Percentiles rank a stretch among this genome's conserved stretches.
Conservation (phyloP, 345 rosid species). For the Populus simonii region DNA sequence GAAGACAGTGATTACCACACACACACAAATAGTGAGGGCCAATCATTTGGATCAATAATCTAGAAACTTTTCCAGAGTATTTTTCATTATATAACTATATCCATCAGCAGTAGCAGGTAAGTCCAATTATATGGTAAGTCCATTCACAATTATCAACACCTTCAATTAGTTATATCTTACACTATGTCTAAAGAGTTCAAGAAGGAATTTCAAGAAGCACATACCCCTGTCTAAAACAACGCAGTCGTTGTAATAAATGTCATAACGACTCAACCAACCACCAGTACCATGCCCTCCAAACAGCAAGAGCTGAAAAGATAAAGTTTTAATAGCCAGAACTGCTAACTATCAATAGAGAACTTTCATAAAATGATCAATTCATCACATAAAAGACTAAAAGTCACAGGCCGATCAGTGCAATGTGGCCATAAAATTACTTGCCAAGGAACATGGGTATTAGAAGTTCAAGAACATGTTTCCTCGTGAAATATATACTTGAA, state of each 20-base stretch:
- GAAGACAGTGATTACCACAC: too few species aligned
- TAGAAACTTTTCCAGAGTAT: neutral
- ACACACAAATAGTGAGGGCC: too few species aligned
- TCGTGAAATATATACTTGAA: neutral
- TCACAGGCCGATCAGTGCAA: too few species aligned
- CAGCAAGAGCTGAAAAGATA: slow-evolving; percentile 64
- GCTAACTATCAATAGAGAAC: neutral
- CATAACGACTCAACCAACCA: slow-evolving; percentile 98
- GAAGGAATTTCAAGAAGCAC: slow-evolving; percentile 20
- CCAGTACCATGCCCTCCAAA: slow-evolving; percentile 99
- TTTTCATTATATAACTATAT: neutral
- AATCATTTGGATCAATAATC: neutral
- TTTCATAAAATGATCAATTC: too few species aligned
- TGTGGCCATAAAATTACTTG: too few species aligned
- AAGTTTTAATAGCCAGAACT: slow-evolving; percentile 8
- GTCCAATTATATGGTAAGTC: neutral
- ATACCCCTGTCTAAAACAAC: slow-evolving; percentile 85
- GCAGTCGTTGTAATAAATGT: slow-evolving; percentile 85
- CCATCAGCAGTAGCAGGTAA: slow-evolving; percentile 5
- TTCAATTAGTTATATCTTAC: neutral
- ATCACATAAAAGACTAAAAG: too few species aligned
- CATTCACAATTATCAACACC: neutral
- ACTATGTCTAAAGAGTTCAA: neutral
- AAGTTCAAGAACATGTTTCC: neutral
- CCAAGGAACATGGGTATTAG: neutral